Evolutionary conservation across 441 rosid genomes (phyloP), one percentile per base, ranked within the genome.

Genomic region (Erodium moschatum): DNA sequence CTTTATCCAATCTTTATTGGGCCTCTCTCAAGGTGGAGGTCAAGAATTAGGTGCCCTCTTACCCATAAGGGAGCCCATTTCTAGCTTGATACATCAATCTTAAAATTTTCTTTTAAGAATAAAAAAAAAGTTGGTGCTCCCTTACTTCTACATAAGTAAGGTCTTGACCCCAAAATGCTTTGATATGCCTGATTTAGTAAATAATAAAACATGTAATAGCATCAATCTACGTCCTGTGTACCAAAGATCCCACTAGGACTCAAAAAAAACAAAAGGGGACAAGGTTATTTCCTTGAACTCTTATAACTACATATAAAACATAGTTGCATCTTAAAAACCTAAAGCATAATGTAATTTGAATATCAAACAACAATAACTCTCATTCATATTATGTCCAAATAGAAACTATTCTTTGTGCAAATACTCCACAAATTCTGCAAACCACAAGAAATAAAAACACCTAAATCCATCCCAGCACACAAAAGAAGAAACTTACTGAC

Each of bases 401-500:
- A 62, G 66, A 13, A 73, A 20, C 15, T 42, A 24, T 31, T 65
- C 54, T 65, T 11, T 42, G 52, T 63, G 72, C 77, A 74, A 64
- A 58, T 21, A 54, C 69, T 15, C 61, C 61, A 67, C 16, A 54
- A 74, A 7, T 69, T 81, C 70, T 73, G 76, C 80, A 81, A 72
- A 63, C 65, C 68, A 73, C 54, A 58, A 58, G n/a, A 24, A 48
- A 68, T 48, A 65, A 1, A 58, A 66, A 27, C 48, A 40, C 19
- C 0, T 7, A 38, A 66, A 4, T 24, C 7, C 27, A 35, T 64
- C 20, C 52, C 10, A 21, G 60, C 35, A 11, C 35, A 9, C 33
- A 38, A 3, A 33, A 66, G 10, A 74, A 20, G 19, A 68, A 62
- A 67, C 68, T 86, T 70, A 86, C 68, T 88, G 87, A 74, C 88